Base-by-base conservation (phyloP, 139 green algal species). In the Micromonas commoda region DNA sequence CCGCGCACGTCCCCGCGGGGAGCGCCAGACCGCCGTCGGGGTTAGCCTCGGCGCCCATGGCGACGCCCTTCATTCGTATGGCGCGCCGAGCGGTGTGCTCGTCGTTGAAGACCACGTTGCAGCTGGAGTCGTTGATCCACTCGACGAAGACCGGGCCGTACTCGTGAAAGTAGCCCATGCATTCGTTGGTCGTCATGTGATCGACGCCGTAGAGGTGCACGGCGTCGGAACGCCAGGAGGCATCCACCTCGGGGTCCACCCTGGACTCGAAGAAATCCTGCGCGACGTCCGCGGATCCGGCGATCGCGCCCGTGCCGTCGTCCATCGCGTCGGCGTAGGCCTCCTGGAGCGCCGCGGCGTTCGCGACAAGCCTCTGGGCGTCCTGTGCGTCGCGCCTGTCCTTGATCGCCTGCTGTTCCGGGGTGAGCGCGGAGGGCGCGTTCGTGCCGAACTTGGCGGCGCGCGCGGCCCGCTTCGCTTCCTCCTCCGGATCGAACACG, bases 81-180 rank as follows among this genome's bases (percentile, higher is more conserved):
- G 54, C 71, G 5, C 71, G 71, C 71, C 31, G 31, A 24, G 35
- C 34, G 20, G 35, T 64, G 21, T 37, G 29, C 33, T 34, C 33
- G 38, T 77, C 71, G 29, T 34, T 20, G 38, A 77, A 77, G 20
- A 71, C 29, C 29, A 77, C 71, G 71, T 77, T 77, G 33, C 71
- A 77, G 5, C 5, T 33, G 9, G 71, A 77, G 38, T 77, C 71
- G 71, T 77, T 64, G 71, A 77, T 77, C 71, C 71, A 77, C 71
- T 77, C 71, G 23, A 77, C 71, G 71, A 61, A 77, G 35, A 39
- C n/a, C 32, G 71, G 71, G 6, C 32, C 52, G 24, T 77, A 77
- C 71, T 64, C 34, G 35, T 5, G 4, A 28, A 77, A 77, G 71
- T 77, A 77, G 39, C 32, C 23, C 35, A 77, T 64, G 16, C 24